Conservation (phyloP, 495 filamentous ascomycete genomes). For the Trichoderma gamsii region DNA sequence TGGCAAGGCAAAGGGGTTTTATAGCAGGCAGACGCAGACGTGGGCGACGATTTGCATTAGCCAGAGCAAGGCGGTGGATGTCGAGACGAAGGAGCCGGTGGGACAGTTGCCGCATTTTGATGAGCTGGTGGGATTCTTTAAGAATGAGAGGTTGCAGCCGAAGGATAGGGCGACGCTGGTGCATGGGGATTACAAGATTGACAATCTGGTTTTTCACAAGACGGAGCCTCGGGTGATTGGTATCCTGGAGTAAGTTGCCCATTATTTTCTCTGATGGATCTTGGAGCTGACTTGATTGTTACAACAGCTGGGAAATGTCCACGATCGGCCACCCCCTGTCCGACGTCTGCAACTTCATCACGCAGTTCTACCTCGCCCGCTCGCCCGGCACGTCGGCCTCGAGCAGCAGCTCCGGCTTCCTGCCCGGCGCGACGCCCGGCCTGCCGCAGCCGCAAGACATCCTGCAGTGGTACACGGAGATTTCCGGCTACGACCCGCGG, state of each 20-base stretch:
- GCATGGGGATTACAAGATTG: slow-evolving; percentile 97
- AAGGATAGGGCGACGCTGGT: slow-evolving; percentile 71
- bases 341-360: slow-evolving; percentile 75
- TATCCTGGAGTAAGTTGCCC: slow-evolving; percentile 65
- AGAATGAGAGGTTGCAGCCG: slow-evolving; percentile 60
- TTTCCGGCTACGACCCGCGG: slow-evolving; percentile 63
- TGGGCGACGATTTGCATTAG: slow-evolving; percentile 69
- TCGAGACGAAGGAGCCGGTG: slow-evolving; percentile 67
- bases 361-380: slow-evolving; percentile 53
- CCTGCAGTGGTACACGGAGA: slow-evolving; percentile 69
- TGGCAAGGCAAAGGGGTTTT: slow-evolving; percentile 73
- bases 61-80: slow-evolving; percentile 68
- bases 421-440: slow-evolving; percentile 56
- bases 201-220: slow-evolving; percentile 91
- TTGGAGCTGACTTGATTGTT: too few relatives aligned
- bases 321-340: slow-evolving; percentile 91
- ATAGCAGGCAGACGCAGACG: slow-evolving; percentile 78
- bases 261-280: too few relatives aligned
- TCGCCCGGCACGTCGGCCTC: slow-evolving; percentile 26
- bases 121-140: slow-evolving; percentile 75
- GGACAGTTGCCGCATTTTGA: slow-evolving; percentile 77
- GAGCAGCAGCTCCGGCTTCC: slow-evolving; percentile 47
- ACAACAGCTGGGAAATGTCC: slow-evolving; percentile 93
- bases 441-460: slow-evolving; percentile 68
- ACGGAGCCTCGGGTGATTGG: slow-evolving; percentile 85